A percentile compares a stretch with the other conserved stretches of the same genome.
Evolutionary conservation across 2,329 filamentous ascomycete genomes (phyloP).

Genomic region (Biscogniauxia marginata): DNA sequence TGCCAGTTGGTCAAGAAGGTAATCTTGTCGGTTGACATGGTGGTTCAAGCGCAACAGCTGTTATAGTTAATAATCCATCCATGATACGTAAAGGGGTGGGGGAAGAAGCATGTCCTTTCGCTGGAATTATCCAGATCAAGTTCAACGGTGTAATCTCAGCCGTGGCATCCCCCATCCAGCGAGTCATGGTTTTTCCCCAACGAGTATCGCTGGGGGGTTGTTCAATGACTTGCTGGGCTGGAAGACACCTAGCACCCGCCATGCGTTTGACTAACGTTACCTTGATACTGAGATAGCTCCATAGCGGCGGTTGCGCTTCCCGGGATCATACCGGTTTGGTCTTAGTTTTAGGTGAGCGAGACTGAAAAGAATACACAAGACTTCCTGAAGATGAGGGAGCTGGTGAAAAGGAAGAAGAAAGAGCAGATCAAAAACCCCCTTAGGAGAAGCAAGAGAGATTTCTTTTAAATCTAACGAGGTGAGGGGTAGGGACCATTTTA

Average conservation of each 20-base stretch:
- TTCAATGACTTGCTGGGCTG: conserved; percentile 15
- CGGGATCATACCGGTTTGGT: conserved; percentile 14
- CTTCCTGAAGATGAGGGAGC: not conserved
- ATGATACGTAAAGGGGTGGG: conserved; percentile 32
- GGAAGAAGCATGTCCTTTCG: conserved; percentile 83
- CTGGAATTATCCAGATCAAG: conserved; percentile 87
- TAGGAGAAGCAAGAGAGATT: not conserved
- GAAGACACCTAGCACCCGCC: conserved; percentile 40
- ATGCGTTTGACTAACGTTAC: conserved; percentile 39
- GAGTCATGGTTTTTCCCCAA: conserved; percentile 8
- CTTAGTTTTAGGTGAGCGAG: not conserved
- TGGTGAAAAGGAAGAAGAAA: not conserved
- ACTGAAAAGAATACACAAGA: not conserved
- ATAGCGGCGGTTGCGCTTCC: conserved; percentile 25
- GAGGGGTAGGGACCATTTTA: not conserved
- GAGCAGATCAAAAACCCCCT: not conserved
- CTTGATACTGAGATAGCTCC: conserved; percentile 40
- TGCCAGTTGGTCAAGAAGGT: conserved; percentile 85
- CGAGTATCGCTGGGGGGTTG: not conserved
- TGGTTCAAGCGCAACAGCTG: conserved; percentile 46
- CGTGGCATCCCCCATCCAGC: conserved; percentile 12
- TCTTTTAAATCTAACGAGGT: not conserved
- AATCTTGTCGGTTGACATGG: conserved; percentile 81
- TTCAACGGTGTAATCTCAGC: conserved; percentile 44
- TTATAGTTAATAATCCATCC: conserved; percentile 44